Evolutionary conservation across 2,329 filamentous ascomycete genomes (phyloP), one percentile per base, ranked within the genome.

Genomic region (Penicillium sp.): DNA sequence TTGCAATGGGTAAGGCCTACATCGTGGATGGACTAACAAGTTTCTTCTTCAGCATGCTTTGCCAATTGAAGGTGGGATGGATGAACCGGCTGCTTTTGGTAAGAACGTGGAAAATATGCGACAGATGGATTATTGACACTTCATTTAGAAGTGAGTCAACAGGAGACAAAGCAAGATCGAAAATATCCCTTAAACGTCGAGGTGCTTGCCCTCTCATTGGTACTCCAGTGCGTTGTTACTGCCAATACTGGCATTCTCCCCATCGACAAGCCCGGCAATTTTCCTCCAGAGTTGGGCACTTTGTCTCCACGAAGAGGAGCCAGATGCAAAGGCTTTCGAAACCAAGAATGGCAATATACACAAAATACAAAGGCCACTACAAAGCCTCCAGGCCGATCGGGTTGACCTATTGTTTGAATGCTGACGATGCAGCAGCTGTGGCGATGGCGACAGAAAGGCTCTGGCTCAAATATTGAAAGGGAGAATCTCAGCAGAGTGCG

Each of bases 241-340:
- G n/a, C n/a, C n/a, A n/a, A n/a, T n/a, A n/a, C n/a, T n/a, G n/a
- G n/a, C n/a, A n/a, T n/a, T n/a, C n/a, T 29, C 44, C n/a, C 48
- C 48, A 36, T 53, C 50, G 16, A 53, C 48, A 13, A 45, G 33
- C 8, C 16, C 21, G 2, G 33, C 45, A 37, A 53, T n/a, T 51
- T 14, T 59, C 54, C 47, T 67, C 62, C 30, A 67, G 38, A 43
- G 59, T 62, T 19, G 50, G 33, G 39, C 63, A 47, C 50, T 65
- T 43, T 3, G 63, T 68, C 48, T 68, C 64, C 2, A 65, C 31
- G 53, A 50, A 41, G 51, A 53, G 42, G 27, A 55, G 50, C 36
- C 50, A 59, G 43, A 63, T 45, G 39, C 61, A 33, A 41, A 58
- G 15, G 45, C 56, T 39, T 41, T 58, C 15, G 43, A 62, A 16